Percentiles rank a stretch among this genome's conserved stretches.
phyloP scores from a whole-genome alignment of 75 land plant genomes.

The Cryptomeria japonica region DNA sequence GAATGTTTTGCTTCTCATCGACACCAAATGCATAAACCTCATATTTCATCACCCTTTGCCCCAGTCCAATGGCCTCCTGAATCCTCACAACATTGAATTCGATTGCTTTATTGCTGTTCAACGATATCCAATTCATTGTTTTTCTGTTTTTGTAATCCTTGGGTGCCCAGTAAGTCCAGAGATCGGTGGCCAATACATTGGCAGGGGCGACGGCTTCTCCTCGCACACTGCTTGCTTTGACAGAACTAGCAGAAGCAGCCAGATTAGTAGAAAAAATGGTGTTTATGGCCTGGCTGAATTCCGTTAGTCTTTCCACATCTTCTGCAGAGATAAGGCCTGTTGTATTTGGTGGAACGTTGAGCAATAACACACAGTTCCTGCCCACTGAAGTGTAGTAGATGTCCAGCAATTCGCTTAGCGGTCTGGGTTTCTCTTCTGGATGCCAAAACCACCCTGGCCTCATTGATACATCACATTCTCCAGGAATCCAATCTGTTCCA shows the following conservation, averaged over 20 bases:
- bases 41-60: conserved; percentile 73
- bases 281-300: conserved; percentile 54
- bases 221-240: conserved; percentile 70
- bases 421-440: conserved; percentile 57
- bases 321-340: conserved; percentile 67
- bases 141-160: conserved; percentile 16
- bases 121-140: conserved; percentile 40
- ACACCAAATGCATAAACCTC: conserved; percentile 38
- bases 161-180: conserved; percentile 83
- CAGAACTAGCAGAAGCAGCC: conserved; percentile 33
- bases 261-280: conserved; percentile 61
- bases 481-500: conserved; percentile 88
- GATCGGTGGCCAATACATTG: conserved; percentile 56
- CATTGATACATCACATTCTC: conserved; percentile 96
- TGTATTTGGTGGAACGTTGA: conserved; percentile 89
- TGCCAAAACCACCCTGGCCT: conserved; percentile 98
- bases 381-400: conserved; percentile 90
- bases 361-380: conserved; percentile 82
- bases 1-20: conserved; percentile 9
- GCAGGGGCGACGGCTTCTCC: conserved; percentile 43
- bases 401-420: conserved; percentile 54
- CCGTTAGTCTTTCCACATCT: conserved; percentile 47
- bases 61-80: conserved; percentile 81
- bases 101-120: conserved; percentile 21
- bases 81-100: conserved; percentile 81